Evolutionary conservation across 108 stramenopile species (phyloP), one percentile per base, ranked within the genome.

Genomic region (Poteriospumella lacustris): DNA sequence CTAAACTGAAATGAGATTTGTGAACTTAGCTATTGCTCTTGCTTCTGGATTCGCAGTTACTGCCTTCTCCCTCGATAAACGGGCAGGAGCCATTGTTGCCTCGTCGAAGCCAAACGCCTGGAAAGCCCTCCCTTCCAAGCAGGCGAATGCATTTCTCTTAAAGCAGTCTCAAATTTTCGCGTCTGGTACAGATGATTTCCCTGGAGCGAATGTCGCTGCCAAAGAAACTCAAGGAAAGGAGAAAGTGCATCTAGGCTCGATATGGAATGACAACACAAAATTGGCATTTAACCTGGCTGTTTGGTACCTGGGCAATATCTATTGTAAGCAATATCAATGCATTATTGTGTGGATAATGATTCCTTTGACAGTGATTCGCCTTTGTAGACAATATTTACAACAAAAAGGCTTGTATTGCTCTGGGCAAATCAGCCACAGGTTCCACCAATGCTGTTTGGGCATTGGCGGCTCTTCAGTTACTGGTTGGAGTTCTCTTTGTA

Each of bases 231-330:
- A 9, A 9, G 33, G 33, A 31, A 9, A 19, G 15, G 36, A 64
- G 31, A 64, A 64, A 24, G 28, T 34, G 3, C 36, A 34, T 9
- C 36, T 64, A 64, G 36, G 60, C 36, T 3, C 15, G 9, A 33
- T 64, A 5, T 64, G 60, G 60, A 64, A 64, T 64, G 60, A 64
- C 15, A 64, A 64, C 60, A 64, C 60, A 26, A 64, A 94, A 78
- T 85, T 91, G n/a, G 92, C 86, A 42, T 68, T 80, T 41, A 95
- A 94, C 93, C 95, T 97, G 87, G 92, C 89, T 42, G 84, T 98
- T 40, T 98, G 97, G 97, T 98, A 96, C 83, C 89, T 95, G 43
- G 94, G 96, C 87, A 98, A 96, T 88, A 93, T 96, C 79, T 92
- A 91, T 33, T 98, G 47, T 52, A 19, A 52, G 47, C 19, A 15